These are phyloP conservation scores for Suillus placidus DNA, from an alignment of 768 basidiomycete species.

Conservation along the genomic window DNA sequence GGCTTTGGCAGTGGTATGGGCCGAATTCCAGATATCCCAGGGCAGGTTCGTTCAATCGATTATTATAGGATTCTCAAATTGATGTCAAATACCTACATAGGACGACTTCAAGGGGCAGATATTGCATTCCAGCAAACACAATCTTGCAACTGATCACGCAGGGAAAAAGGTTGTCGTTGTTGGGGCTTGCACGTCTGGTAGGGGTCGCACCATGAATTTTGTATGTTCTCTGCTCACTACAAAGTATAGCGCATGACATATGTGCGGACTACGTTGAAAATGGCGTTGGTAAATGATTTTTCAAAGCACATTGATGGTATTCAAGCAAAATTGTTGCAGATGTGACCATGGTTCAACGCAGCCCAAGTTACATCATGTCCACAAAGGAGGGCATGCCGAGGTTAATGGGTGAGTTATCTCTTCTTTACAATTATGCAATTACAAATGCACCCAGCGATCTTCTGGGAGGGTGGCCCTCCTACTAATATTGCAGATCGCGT, in stretches of 20 bases:
- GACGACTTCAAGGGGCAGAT: conserved; percentile 64
- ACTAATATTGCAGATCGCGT: conserved; percentile 59
- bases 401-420: conserved; percentile 16
- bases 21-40: conserved; percentile 47
- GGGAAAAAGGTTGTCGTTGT: conserved; percentile 76
- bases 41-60: conserved; percentile 37
- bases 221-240: conserved; percentile 1
- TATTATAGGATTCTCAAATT: neutral
- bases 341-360: conserved; percentile 52
- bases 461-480: conserved; percentile 48
- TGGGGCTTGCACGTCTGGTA: conserved; percentile 65
- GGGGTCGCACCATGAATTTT: neutral
- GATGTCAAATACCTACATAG: conserved; percentile 26
- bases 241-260: conserved; percentile 49
- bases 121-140: conserved; percentile 60
- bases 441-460: conserved; percentile 22
- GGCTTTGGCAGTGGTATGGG: conserved; percentile 51
- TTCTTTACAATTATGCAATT: conserved; percentile 19
- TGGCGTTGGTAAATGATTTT: conserved; percentile 43
- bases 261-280: conserved; percentile 47
- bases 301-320: neutral
- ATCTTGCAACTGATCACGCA: conserved; percentile 52
- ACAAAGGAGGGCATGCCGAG: conserved; percentile 42
- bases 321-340: conserved; percentile 26
- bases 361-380: conserved; percentile 57